phyloP scores from a whole-genome alignment of 331 rosid species.

The Prunus yedoensis region DNA sequence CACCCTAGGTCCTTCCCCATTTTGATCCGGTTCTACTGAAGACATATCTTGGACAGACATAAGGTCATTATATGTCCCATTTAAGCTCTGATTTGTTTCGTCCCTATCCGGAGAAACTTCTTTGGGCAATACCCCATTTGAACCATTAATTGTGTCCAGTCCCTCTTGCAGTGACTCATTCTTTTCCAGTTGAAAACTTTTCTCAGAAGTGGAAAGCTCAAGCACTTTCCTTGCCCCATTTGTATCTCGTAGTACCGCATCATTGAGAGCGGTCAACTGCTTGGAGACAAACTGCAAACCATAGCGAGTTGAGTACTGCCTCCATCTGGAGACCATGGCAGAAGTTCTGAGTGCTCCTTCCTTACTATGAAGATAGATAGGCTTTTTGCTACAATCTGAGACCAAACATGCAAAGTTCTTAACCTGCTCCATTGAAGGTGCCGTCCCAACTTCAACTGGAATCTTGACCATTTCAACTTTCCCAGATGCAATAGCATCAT shows the following conservation, averaged over 20 bases:
- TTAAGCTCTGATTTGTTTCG: constrained; percentile 25
- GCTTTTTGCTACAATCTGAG: constrained; percentile 69
- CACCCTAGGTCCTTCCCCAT: constrained; percentile 35
- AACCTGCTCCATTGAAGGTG: constrained; percentile 83
- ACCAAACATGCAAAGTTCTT: constrained; percentile 72
- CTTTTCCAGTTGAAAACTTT: constrained; percentile 32
- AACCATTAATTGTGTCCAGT: constrained; percentile 31
- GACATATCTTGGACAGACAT: constrained; percentile 35
- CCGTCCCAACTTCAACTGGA: constrained; percentile 77
- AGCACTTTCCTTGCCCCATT: constrained; percentile 40
- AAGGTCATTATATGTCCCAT: constrained; percentile 34
- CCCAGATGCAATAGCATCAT: constrained; percentile 61
- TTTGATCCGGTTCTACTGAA: constrained; percentile 35
- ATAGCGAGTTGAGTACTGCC: constrained; percentile 56
- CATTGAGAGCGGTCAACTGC: constrained; percentile 38
- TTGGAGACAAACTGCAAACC: constrained; percentile 39
- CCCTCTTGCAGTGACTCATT: constrained; percentile 38
- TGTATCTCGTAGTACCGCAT: constrained; percentile 27
- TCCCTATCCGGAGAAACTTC: constrained; percentile 26
- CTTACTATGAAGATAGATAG: constrained; percentile 84
- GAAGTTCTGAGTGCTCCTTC: constrained; percentile 92
- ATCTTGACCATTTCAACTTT: constrained; percentile 70
- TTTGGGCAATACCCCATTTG: constrained; percentile 27
- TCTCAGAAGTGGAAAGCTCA: constrained; percentile 31
- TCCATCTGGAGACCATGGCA: constrained; percentile 96